A percentile compares a stretch with the other conserved stretches of the same genome.
phyloP scores from a whole-genome alignment of 1,284 basidiomycete genomes.

The Uromyces viciae-fabae region DNA sequence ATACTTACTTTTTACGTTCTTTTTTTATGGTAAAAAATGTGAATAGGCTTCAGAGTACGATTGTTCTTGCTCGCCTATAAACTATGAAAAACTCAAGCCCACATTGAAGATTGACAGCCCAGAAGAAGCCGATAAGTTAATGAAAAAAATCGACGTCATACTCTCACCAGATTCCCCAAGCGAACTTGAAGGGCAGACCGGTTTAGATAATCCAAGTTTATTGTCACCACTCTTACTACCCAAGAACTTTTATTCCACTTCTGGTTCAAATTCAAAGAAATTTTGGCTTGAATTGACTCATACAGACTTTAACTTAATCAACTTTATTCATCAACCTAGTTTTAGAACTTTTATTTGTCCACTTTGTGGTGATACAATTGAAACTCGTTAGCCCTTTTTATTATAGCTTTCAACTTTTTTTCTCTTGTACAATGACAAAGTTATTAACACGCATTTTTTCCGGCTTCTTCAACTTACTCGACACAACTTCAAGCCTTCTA shows the following conservation, averaged over 20 bases:
- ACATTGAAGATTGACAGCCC: not conserved
- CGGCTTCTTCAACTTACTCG: no score
- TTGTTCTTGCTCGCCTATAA: not conserved
- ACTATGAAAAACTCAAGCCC: not conserved
- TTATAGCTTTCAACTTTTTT: no score
- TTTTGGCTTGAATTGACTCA: conserved; percentile 4
- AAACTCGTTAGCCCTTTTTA: not conserved
- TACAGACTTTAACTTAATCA: not conserved
- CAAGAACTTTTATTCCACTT: not conserved
- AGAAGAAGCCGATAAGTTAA: not conserved
- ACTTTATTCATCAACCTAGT: not conserved
- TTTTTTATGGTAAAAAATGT: not conserved
- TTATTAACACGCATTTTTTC: no score
- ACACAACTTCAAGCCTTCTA: not conserved
- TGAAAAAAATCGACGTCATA: not conserved
- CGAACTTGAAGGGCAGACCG: no score
- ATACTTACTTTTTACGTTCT: not conserved
- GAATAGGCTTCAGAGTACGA: not conserved
- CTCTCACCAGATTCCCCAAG: no score
- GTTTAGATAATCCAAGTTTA: not conserved
- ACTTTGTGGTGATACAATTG: not conserved
- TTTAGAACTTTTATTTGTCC: conserved; percentile 15
- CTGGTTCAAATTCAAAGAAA: not conserved
- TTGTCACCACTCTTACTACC: not conserved
- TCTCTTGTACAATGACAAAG: no score